Percentiles rank a stretch among this genome's conserved stretches.
phyloP scores from a whole-genome alignment of 2,329 filamentous ascomycete species.

The Pseudogymnoascus verrucosus region DNA sequence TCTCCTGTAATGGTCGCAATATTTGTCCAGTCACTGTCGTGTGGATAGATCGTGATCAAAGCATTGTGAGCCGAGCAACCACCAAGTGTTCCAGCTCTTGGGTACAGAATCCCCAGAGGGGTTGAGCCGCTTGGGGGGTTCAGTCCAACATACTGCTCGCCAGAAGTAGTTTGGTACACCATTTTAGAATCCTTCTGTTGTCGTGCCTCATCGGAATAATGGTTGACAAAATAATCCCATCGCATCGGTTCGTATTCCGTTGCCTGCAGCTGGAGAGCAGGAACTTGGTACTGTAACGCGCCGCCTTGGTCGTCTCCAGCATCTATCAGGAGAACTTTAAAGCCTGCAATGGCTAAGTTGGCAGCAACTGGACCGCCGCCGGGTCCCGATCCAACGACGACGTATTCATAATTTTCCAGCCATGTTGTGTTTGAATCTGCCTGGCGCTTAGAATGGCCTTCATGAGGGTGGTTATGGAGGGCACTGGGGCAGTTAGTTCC shows the following conservation, averaged over 20 bases:
- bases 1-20: slow-evolving; percentile 15
- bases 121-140: slow-evolving; percentile 18
- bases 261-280: slow-evolving; percentile 38
- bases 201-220: slow-evolving; percentile 38
- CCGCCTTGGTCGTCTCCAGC: slow-evolving; percentile 43
- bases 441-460: not conserved
- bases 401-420: slow-evolving; percentile 38
- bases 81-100: slow-evolving; percentile 22
- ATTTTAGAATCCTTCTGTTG: slow-evolving; percentile 42
- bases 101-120: slow-evolving; percentile 21
- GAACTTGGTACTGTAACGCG: slow-evolving; percentile 36
- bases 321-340: slow-evolving; percentile 44
- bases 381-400: slow-evolving; percentile 43
- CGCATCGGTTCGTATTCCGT: slow-evolving; percentile 38
- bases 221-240: slow-evolving; percentile 48
- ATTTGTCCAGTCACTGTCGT: slow-evolving; percentile 16
- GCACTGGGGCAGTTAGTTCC: not conserved
- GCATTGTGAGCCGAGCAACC: slow-evolving; percentile 18
- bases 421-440: not conserved
- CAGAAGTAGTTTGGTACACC: slow-evolving; percentile 32
- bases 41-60: slow-evolving; percentile 14
- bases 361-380: slow-evolving; percentile 42
- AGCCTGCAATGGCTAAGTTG: slow-evolving; percentile 41
- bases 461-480: not conserved
- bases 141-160: slow-evolving; percentile 17